Conservation (phyloP, 23 red algal genomes). For the Cyanidium caldarium region DNA sequence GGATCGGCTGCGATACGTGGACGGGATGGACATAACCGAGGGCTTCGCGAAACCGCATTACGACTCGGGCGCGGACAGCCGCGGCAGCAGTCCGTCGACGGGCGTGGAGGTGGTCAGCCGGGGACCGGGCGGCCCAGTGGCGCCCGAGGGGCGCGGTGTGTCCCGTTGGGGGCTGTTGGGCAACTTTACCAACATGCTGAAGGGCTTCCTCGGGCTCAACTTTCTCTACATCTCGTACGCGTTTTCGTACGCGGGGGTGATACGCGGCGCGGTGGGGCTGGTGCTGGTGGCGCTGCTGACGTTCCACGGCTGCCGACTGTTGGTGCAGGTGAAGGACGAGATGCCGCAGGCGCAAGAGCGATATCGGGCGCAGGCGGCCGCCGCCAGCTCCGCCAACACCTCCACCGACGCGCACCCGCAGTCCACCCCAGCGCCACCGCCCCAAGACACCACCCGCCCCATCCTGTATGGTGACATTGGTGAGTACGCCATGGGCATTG, state of each 20-base stretch:
- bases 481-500: conserved; percentile 17
- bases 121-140: no score
- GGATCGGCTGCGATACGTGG: no score
- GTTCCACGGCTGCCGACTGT: conserved; percentile 57
- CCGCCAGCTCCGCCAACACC: neutral
- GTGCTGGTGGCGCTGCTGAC: conserved; percentile 42
- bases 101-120: no score
- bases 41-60: no score
- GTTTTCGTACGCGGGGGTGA: conserved; percentile 75
- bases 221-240: conserved; percentile 86
- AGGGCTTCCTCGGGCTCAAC: conserved; percentile 92
- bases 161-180: conserved; percentile 6
- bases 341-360: conserved; percentile 5
- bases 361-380: neutral
- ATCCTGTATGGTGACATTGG: conserved; percentile 72
- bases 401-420: neutral
- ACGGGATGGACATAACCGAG: no score
- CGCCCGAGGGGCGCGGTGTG: no score
- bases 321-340: conserved; percentile 47
- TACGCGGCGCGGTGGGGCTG: conserved; percentile 49
- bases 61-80: no score
- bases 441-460: neutral
- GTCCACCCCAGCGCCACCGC: neutral
- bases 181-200: conserved; percentile 76
- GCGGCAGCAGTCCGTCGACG: no score